These are phyloP conservation scores for Eleusine coracana DNA, from an alignment of 176 grass and related monocot genomes.

Conservation along the genomic window DNA sequence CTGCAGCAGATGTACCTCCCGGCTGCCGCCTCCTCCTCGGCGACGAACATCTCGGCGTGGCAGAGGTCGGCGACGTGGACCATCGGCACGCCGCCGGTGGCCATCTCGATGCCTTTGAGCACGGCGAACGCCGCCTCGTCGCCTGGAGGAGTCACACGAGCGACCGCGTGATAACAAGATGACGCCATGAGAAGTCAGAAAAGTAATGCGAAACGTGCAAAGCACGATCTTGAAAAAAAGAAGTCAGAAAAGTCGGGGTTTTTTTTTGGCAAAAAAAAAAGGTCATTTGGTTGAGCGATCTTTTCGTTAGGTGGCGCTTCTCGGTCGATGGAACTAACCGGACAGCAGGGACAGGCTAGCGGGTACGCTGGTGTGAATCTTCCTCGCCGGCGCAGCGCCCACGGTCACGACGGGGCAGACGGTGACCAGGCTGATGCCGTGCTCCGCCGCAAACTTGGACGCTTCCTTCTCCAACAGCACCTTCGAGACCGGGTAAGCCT, in stretches of 20 bases:
- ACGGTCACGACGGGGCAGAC: slow-evolving; percentile 40
- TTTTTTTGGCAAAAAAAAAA: too few species aligned
- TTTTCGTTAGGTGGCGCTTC: too few species aligned
- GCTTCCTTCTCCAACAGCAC: slow-evolving; percentile 46
- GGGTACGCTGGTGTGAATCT: slow-evolving; percentile 34
- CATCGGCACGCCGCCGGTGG: background rate
- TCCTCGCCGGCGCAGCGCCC: slow-evolving; percentile 29
- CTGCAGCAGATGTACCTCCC: slow-evolving; percentile 71
- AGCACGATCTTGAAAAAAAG: too few species aligned
- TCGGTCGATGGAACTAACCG: background rate
- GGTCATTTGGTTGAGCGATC: too few species aligned
- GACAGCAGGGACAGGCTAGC: slow-evolving; percentile 49
- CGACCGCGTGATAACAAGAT: too few species aligned
- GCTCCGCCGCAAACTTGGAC: slow-evolving; percentile 36
- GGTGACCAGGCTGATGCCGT: slow-evolving; percentile 48
- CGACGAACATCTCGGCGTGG: slow-evolving; percentile 70
- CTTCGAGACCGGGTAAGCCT: slow-evolving; percentile 51
- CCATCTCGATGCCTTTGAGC: slow-evolving; percentile 27
- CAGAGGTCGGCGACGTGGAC: slow-evolving; percentile 65
- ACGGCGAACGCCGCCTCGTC: slow-evolving; percentile 34
- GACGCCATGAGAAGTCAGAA: too few species aligned
- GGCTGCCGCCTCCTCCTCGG: slow-evolving; percentile 42
- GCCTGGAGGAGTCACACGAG: slow-evolving; percentile 18
- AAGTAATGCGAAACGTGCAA: too few species aligned
- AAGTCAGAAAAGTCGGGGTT: too few species aligned